phyloP scores from a whole-genome alignment of 2,329 filamentous ascomycete species.

The Cladophialophora psammophila region DNA sequence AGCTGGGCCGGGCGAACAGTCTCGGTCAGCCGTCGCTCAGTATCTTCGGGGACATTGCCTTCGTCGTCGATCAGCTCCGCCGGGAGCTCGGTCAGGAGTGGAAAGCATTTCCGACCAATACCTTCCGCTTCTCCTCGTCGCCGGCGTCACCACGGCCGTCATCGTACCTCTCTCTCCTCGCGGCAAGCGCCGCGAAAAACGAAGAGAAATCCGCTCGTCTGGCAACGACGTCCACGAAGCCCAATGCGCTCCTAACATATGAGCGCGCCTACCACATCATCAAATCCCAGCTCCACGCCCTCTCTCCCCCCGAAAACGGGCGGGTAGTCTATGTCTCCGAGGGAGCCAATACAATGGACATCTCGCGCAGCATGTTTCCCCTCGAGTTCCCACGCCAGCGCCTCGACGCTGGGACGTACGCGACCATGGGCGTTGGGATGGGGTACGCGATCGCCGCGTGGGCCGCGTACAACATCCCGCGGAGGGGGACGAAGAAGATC shows the following conservation, averaged over 20 bases:
- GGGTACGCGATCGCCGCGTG: slow-evolving; percentile 65
- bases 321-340: slow-evolving; percentile 64
- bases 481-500: slow-evolving; percentile 57
- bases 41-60: slow-evolving; percentile 60
- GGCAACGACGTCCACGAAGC: slow-evolving; percentile 48
- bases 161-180: slow-evolving; percentile 39
- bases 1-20: slow-evolving; percentile 61
- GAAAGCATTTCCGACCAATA: slow-evolving; percentile 49
- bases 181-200: slow-evolving; percentile 53
- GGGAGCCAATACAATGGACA: slow-evolving; percentile 69
- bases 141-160: slow-evolving; percentile 44
- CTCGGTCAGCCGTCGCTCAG: slow-evolving; percentile 53
- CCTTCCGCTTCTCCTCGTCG: slow-evolving; percentile 34
- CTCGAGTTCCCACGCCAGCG: slow-evolving; percentile 62
- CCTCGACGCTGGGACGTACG: slow-evolving; percentile 65
- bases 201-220: slow-evolving; percentile 54
- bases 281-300: slow-evolving; percentile 56
- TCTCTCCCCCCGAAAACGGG: slow-evolving; percentile 56
- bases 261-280: slow-evolving; percentile 62
- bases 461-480: slow-evolving; percentile 60
- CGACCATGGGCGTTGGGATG: slow-evolving; percentile 66
- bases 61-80: slow-evolving; percentile 58
- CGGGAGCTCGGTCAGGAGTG: slow-evolving; percentile 51
- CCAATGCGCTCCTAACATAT: slow-evolving; percentile 56
- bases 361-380: slow-evolving; percentile 62